Conservation (phyloP, 2,329 filamentous ascomycete species). For the Trichoderma citrinoviride region DNA sequence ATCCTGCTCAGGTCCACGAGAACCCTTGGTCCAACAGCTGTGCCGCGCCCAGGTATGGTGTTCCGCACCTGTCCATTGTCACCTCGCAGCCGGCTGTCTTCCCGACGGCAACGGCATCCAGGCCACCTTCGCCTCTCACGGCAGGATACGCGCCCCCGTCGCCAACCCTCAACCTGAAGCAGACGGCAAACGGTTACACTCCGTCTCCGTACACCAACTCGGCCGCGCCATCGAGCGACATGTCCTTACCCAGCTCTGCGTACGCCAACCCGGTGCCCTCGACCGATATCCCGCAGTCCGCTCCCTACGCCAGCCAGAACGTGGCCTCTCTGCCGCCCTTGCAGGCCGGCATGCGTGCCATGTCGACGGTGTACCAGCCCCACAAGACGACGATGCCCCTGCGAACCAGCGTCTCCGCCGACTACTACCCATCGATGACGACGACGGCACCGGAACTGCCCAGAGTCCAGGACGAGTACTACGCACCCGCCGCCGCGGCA, state of each 20-base stretch:
- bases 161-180: constrained; percentile 10
- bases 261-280: too few relatives aligned
- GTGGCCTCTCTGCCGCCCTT: constrained; percentile 61
- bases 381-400: neutral
- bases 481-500: constrained; percentile 30
- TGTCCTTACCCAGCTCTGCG: too few relatives aligned
- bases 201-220: too few relatives aligned
- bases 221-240: too few relatives aligned
- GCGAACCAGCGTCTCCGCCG: too few relatives aligned
- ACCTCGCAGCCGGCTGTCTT: constrained; percentile 43
- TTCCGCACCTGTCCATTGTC: constrained; percentile 69
- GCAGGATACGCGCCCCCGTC: constrained; percentile 38
- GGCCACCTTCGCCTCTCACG: neutral
- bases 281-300: too few relatives aligned
- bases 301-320: constrained; percentile 30
- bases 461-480: neutral
- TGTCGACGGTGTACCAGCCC: constrained; percentile 72
- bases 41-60: constrained; percentile 53
- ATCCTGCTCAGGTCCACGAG: constrained; percentile 25
- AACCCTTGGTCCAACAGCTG: constrained; percentile 26
- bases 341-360: constrained; percentile 62
- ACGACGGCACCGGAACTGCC: neutral
- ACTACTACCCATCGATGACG: too few relatives aligned
- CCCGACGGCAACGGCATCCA: constrained; percentile 23
- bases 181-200: too few relatives aligned